Evolutionary conservation across 2,329 filamentous ascomycete genomes (phyloP), one percentile per base, ranked within the genome.

Genomic region (Aspergillus thermomutatus): DNA sequence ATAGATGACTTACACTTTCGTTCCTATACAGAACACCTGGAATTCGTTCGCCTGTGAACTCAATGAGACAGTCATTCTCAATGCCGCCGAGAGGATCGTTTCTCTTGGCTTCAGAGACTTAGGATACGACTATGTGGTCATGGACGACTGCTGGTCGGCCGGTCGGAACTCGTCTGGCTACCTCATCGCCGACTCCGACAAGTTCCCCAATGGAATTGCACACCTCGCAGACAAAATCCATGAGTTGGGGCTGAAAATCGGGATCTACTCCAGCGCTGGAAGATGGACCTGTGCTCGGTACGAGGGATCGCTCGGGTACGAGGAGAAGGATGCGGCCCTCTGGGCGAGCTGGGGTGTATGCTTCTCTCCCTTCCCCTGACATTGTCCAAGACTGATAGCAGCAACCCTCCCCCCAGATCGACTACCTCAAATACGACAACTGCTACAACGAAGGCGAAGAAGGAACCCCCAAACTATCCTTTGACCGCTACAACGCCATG

Each of bases 401-500:
- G 4, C 17, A 43, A 41, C n/a, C 19, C 17, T 19, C 19, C 25
- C 27, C 28, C 3, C 14, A 61, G 59, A 60, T 69, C 37, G 69
- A 80, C 65, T 82, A 82, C 60, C 65, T 82, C 23, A 82, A 83
- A 64, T 83, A 83, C 61, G 82, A 84, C 68, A 84, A 84, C 64
- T 84, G 82, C 70, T 83, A 77, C 66, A 83, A 83, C 59, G 72
- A 79, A 58, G 82, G 82, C 7, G 77, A 81, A 54, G 77, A 76
- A 19, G 79, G 81, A 11, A 80, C 74, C 1, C 73, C 77, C 0
- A 70, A 77, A 56, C 65, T 80, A 37, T 77, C 76, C 3, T 79
- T 74, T 59, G 72, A 77, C 50, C 75, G 78, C 25, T 83, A 81
- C 66, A 74, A 78, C 27, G 70, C 69, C 28, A 81, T 81, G 75